These are phyloP conservation scores for Paramecium bursaria DNA, from an alignment of 73 alveolate species.

Conservation along the genomic window DNA sequence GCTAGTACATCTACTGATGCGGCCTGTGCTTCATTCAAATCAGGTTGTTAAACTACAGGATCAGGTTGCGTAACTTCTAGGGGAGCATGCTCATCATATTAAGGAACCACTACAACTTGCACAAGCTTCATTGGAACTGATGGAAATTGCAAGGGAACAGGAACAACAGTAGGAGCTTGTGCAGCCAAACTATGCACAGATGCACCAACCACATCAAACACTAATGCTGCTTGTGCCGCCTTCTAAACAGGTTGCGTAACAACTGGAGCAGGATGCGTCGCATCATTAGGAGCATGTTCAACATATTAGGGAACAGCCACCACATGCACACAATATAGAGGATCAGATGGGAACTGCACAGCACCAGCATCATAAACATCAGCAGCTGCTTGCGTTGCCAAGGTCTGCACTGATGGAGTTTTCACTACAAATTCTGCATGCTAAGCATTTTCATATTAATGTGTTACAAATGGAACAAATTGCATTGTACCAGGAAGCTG, in stretches of 20 bases:
- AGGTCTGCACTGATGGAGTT: slow-evolving; percentile 15
- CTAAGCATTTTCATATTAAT: neutral
- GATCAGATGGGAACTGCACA: slow-evolving; percentile 32
- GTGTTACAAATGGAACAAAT: slow-evolving; percentile 39
- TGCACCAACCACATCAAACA: neutral
- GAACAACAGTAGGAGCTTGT: neutral
- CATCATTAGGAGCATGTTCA: neutral
- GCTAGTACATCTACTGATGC: neutral
- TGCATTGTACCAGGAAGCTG: slow-evolving; percentile 9
- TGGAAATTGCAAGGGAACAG: slow-evolving; percentile 8
- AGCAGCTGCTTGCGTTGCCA: neutral
- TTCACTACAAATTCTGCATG: slow-evolving; percentile 42
- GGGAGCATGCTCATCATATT: neutral
- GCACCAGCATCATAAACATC: neutral
- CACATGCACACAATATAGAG: slow-evolving; percentile 12
- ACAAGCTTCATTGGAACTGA: neutral
- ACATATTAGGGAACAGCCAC: neutral
- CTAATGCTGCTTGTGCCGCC: slow-evolving; percentile 6
- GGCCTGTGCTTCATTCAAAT: slow-evolving; percentile 3
- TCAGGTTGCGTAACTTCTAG: neutral
- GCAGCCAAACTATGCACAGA: neutral
- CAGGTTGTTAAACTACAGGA: slow-evolving; percentile 3
- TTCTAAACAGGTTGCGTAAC: slow-evolving; percentile 29
- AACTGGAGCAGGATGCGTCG: neutral
- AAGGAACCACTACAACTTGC: neutral